Percentiles rank a stretch among this genome's conserved stretches.
Conservation (phyloP, 164 flowering plant genomes). For the Piper longum region DNA sequence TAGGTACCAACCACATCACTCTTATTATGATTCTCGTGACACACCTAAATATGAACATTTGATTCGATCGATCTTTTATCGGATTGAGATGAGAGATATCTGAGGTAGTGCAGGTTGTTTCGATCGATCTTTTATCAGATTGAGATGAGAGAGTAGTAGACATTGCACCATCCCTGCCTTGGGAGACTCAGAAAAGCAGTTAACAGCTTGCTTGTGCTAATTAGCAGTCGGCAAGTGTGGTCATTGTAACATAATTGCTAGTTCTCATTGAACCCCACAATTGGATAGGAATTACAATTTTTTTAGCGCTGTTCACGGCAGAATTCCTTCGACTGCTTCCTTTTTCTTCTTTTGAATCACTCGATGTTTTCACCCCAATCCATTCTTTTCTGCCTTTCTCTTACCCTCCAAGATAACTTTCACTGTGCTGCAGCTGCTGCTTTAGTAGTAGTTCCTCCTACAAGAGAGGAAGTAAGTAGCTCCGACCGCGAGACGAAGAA, state of each 20-base stretch:
- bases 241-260: background rate
- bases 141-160: no score
- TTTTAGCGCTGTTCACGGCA: background rate
- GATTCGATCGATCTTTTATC: no score
- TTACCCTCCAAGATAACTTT: background rate
- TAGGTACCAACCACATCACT: background rate
- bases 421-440: background rate
- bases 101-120: no score
- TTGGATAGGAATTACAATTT: background rate
- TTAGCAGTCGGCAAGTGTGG: background rate
- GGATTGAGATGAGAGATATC: no score
- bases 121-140: no score
- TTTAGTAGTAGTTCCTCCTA: background rate
- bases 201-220: no score
- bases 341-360: constrained; percentile 1
- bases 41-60: no score
- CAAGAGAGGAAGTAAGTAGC: background rate
- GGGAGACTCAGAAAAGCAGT: no score
- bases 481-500: background rate
- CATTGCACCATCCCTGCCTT: no score
- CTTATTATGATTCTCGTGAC: no score
- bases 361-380: constrained; percentile 6
- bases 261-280: background rate
- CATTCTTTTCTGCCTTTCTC: background rate
- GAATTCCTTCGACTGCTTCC: background rate